A percentile compares a stretch with the other conserved stretches of the same genome.
Evolutionary conservation across 176 grass and related monocot genomes (phyloP).

Genomic region (Cenchrus purpureus): DNA sequence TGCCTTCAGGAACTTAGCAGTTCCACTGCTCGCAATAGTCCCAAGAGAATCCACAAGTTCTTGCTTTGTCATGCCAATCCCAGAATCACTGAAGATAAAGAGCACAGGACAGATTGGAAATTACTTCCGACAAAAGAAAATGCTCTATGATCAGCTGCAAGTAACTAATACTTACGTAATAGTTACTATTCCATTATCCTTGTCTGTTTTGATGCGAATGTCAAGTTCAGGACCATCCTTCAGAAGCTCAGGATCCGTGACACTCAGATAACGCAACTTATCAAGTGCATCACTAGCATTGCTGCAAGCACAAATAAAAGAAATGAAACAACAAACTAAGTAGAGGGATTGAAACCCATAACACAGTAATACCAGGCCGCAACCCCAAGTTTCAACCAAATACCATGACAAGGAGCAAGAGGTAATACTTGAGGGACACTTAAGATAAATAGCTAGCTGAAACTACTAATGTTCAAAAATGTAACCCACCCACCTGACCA

Average conservation of each 20-base stretch:
- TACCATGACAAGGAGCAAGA: background rate
- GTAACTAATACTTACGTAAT: conserved; percentile 65
- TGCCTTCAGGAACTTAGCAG: conserved; percentile 93
- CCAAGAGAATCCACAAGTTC: conserved; percentile 93
- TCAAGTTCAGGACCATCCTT: conserved; percentile 89
- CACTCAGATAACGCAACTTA: conserved; percentile 94
- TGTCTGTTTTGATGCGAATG: conserved; percentile 85
- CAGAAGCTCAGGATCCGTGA: conserved; percentile 80
- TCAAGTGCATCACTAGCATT: conserved; percentile 99
- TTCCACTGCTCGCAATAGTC: conserved; percentile 95
- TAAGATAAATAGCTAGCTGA: background rate
- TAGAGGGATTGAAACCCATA: background rate
- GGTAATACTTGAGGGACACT: background rate
- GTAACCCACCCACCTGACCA: conserved; percentile 86
- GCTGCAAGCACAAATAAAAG: conserved; percentile 43
- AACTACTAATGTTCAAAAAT: background rate
- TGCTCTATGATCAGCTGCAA: background rate
- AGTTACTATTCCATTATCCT: conserved; percentile 91
- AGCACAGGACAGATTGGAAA: conserved; percentile 5
- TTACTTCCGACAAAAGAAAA: conserved; percentile 11
- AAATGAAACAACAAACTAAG: conserved; percentile 16
- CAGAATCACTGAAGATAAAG: conserved; percentile 72
- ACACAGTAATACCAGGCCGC: background rate
- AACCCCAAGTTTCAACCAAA: background rate
- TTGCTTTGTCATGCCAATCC: conserved; percentile 97